Evolutionary conservation across 116 monocot species (phyloP).

Genomic region (Cymodocea nodosa): DNA sequence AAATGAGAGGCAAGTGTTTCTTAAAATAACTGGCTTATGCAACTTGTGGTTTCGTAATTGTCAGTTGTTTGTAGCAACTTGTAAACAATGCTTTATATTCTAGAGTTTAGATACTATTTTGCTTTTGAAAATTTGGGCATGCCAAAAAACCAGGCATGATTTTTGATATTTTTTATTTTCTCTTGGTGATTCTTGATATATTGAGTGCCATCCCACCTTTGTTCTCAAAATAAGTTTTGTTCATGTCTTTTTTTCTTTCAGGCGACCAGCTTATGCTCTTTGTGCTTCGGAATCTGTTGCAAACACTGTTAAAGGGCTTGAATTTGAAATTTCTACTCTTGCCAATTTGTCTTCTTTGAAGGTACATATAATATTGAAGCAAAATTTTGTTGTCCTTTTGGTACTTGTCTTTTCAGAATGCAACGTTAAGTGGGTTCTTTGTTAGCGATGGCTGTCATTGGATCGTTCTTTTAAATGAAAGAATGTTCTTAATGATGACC

Average conservation of each 20-base stretch:
- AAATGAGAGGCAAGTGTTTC: constrained; percentile 41
- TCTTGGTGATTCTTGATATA: too few species aligned
- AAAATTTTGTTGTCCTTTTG: neutral
- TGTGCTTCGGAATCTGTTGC: constrained; percentile 35
- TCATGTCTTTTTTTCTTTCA: constrained; percentile 12
- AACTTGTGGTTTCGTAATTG: neutral
- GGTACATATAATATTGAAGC: constrained; percentile 19
- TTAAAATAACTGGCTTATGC: neutral
- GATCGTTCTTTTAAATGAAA: too few species aligned
- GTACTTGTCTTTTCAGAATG: too few species aligned
- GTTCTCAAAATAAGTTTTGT: too few species aligned
- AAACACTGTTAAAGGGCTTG: constrained; percentile 31
- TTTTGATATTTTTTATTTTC: too few species aligned
- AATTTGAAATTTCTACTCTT: constrained; percentile 69
- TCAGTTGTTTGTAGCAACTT: neutral
- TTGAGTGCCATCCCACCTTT: too few species aligned
- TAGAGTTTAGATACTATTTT: neutral
- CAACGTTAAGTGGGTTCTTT: too few species aligned
- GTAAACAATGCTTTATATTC: too few species aligned
- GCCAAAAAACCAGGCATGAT: neutral
- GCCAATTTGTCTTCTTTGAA: constrained; percentile 65
- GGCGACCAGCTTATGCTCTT: constrained; percentile 62
- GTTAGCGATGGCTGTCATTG: too few species aligned
- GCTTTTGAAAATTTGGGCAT: neutral
- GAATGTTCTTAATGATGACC: too few species aligned